A percentile compares a stretch with the other conserved stretches of the same genome.
These are phyloP conservation scores for Cryptococcus floricola DNA, from an alignment of 1,284 basidiomycete species.

Conservation along the genomic window DNA sequence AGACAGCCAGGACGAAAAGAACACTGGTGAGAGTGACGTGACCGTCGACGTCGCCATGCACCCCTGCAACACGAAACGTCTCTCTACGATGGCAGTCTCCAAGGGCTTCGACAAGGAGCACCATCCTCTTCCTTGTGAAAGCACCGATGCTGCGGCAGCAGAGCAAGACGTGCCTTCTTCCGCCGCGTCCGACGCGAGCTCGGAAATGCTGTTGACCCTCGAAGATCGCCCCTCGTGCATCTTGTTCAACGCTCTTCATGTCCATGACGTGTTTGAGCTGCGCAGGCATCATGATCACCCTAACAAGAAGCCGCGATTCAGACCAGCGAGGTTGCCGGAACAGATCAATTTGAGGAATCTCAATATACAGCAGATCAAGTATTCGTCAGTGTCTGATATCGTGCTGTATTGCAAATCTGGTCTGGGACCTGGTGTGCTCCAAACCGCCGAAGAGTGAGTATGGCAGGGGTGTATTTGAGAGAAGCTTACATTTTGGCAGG, in stretches of 20 bases:
- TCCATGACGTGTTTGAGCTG: constrained; percentile 45
- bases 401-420: constrained; percentile 72
- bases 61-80: constrained; percentile 38
- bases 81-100: constrained; percentile 17
- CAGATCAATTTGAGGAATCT: constrained; percentile 49
- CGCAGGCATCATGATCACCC: constrained; percentile 13
- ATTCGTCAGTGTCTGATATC: constrained; percentile 82
- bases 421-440: constrained; percentile 43
- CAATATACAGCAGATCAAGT: constrained; percentile 61
- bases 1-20: not conserved
- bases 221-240: constrained; percentile 38
- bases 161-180: constrained; percentile 1
- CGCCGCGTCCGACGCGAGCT: not conserved
- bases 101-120: constrained; percentile 17
- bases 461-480: not conserved
- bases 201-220: constrained; percentile 16
- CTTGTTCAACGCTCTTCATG: constrained; percentile 44
- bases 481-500: constrained; percentile 9
- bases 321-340: constrained; percentile 36
- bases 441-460: constrained; percentile 53
- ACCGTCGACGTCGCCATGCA: constrained; percentile 43
- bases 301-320: constrained; percentile 26
- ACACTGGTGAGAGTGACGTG: constrained; percentile 1
- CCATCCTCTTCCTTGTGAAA: constrained; percentile 21
- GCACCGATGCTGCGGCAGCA: not conserved